A percentile compares a stretch with the other conserved stretches of the same genome.
phyloP scores from a whole-genome alignment of 116 monocot species.

The Posidonia oceanica region DNA sequence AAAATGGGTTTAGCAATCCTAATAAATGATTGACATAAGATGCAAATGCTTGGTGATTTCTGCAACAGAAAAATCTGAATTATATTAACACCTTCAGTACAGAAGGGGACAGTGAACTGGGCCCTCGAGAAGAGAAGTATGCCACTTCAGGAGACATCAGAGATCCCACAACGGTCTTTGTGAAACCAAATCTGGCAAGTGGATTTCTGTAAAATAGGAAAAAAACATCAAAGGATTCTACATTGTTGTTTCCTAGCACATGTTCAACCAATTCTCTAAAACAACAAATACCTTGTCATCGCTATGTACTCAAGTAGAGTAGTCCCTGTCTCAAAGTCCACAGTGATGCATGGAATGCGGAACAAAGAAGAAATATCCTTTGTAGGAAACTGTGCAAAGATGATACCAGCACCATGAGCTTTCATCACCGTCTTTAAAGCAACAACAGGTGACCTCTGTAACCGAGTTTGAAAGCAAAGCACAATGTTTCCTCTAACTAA shows the following conservation, averaged over 20 bases:
- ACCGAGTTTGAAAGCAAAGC: slow-evolving; percentile 52
- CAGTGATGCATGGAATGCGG: slow-evolving; percentile 36
- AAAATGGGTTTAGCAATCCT: not conserved
- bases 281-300: slow-evolving; percentile 16
- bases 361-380: slow-evolving; percentile 38
- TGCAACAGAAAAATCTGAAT: not conserved
- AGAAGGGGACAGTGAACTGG: slow-evolving; percentile 57
- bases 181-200: slow-evolving; percentile 27
- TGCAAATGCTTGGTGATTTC: not conserved
- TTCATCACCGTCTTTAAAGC: slow-evolving; percentile 40
- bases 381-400: slow-evolving; percentile 59
- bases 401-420: slow-evolving; percentile 45
- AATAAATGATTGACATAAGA: not conserved
- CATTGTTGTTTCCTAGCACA: not conserved
- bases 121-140: slow-evolving; percentile 62
- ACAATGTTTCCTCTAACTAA: slow-evolving; percentile 60
- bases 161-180: slow-evolving; percentile 30
- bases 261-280: not conserved
- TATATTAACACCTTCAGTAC: slow-evolving; percentile 38
- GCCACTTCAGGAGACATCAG: slow-evolving; percentile 54
- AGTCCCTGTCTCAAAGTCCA: slow-evolving; percentile 49
- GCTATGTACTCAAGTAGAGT: slow-evolving; percentile 35
- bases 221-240: not conserved
- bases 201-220: slow-evolving; percentile 23
- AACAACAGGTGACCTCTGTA: slow-evolving; percentile 37